Percentiles rank a stretch among this genome's conserved stretches.
phyloP scores from a whole-genome alignment of 176 grass and related monocot species.

The Phragmites australis region DNA sequence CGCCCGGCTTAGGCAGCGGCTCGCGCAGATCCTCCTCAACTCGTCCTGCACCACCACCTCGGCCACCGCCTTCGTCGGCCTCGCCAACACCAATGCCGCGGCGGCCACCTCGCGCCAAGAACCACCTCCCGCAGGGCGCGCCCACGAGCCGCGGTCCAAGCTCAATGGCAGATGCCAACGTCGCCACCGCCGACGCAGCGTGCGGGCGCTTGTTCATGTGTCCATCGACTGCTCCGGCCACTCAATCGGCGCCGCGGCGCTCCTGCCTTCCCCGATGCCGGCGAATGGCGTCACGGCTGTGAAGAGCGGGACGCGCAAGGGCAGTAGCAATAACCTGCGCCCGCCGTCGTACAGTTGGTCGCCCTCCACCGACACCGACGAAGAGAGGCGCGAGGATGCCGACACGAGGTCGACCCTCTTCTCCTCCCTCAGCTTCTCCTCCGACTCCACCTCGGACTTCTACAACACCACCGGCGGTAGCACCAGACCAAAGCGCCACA shows the following conservation, averaged over 20 bases:
- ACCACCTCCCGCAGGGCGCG: not conserved
- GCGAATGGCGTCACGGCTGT: slow-evolving; percentile 3
- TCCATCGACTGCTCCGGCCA: slow-evolving; percentile 53
- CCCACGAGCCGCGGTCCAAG: slow-evolving; percentile 16
- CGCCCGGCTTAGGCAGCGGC: slow-evolving; percentile 47
- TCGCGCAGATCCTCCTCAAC: slow-evolving; percentile 54
- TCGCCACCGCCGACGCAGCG: not conserved
- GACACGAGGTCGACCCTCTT: slow-evolving; percentile 43
- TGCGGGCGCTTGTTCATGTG: slow-evolving; percentile 49
- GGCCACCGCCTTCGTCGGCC: slow-evolving; percentile 33
- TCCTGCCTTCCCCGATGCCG: slow-evolving; percentile 8
- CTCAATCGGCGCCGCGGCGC: not conserved
- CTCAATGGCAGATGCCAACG: not conserved
- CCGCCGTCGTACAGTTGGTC: slow-evolving; percentile 39
- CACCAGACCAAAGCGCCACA: slow-evolving; percentile 15
- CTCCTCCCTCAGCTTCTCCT: slow-evolving; percentile 70
- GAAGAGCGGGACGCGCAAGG: not conserved
- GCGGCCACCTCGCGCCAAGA: not conserved
- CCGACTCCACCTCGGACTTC: slow-evolving; percentile 60
- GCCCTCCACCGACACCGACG: slow-evolving; percentile 40
- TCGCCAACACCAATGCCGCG: slow-evolving; percentile 12
- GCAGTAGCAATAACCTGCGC: not conserved
- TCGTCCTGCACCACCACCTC: slow-evolving; percentile 55
- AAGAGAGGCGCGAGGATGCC: slow-evolving; percentile 25
- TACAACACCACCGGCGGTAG: slow-evolving; percentile 26